A percentile compares a stretch with the other conserved stretches of the same genome.
Evolutionary conservation across 1,284 basidiomycete genomes (phyloP).

Genomic region (Chalciporus sp.): DNA sequence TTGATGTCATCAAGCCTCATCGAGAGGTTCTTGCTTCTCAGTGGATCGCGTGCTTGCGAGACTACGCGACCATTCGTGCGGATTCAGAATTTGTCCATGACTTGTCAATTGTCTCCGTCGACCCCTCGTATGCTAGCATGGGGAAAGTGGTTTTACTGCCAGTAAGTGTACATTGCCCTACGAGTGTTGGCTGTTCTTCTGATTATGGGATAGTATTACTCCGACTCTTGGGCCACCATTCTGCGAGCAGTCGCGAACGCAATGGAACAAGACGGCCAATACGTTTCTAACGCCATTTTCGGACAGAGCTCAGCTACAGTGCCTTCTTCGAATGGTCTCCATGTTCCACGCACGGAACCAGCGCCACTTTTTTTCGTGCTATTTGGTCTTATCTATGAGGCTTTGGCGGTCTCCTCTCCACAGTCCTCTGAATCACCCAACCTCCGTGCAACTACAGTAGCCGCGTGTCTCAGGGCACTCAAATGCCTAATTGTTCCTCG

Average conservation of each 20-base stretch:
- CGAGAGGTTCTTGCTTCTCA: constrained; percentile 73
- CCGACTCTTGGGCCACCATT: constrained; percentile 81
- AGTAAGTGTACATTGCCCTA: constrained; percentile 47
- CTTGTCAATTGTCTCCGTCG: constrained; percentile 66
- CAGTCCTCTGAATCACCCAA: constrained; percentile 49
- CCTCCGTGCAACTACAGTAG: constrained; percentile 49
- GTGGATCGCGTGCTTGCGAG: constrained; percentile 89
- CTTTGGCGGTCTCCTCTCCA: constrained; percentile 71
- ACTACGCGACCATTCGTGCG: constrained; percentile 89
- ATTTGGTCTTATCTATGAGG: constrained; percentile 93
- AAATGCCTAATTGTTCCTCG: constrained; percentile 77
- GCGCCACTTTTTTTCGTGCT: constrained; percentile 85
- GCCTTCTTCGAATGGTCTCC: constrained; percentile 26
- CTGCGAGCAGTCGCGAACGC: constrained; percentile 85
- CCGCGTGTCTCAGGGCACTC: constrained; percentile 81
- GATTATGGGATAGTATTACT: constrained; percentile 74
- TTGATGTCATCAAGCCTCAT: constrained; percentile 85
- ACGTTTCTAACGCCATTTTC: constrained; percentile 81
- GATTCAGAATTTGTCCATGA: constrained; percentile 86
- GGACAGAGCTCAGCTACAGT: constrained; percentile 48
- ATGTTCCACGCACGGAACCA: constrained; percentile 64
- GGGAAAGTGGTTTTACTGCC: constrained; percentile 90
- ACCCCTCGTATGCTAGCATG: constrained; percentile 84
- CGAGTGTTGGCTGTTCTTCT: not conserved
- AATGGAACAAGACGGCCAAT: constrained; percentile 72